Evolutionary conservation across 371 early-diverging fungal species (phyloP), one percentile per base, ranked within the genome.

Genomic region (Mucor circinelloides): DNA sequence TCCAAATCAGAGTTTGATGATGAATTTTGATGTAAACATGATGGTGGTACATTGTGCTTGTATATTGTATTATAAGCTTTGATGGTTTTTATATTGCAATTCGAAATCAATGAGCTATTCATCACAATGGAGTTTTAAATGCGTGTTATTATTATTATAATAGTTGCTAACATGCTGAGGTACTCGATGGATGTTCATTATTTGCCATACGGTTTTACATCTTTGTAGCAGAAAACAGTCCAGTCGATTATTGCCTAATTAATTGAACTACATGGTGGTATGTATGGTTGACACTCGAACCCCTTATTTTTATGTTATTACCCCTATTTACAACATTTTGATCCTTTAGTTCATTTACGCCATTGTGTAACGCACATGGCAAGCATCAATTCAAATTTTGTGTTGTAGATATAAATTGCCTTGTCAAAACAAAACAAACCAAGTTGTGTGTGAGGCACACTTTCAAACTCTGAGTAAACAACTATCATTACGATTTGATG

Each of bases 291-390:
- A 25, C 21, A 50, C 2, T 21, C 10, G 6, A 50, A 0, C 50
- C 46, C 40, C 0, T 6, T 50, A 2, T 36, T 36, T 36, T 13
- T 13, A 36, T 36, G 36, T 13, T 36, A 36, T 50, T 50, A 50
- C 50, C 50, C 50, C 50, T 50, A 48, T 48, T 48, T 50, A 7
- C 44, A 44, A 19, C 44, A 50, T 50, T 34, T 12, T 25, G 50
- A 25, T 23, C 36, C 42, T 23, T 21, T 38, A 27, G 36, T 38
- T 25, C 25, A 6, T 32, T 34, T 34, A 40, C 59, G 25, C 34
- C 59, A 40, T 40, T 30, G 60, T 60, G 60, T 60, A 60, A 60
- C 60, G 44, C 60, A 60, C 60, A 60, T 60, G 60, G 60, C 60
- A 40, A 60, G 10, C 60, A 60, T 46, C 46, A 60, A 40, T 36